Percentiles rank a stretch among this genome's conserved stretches.
Conservation (phyloP, 192 early-diverging fungal genomes). For the Phycomyces blakesleeanus region DNA sequence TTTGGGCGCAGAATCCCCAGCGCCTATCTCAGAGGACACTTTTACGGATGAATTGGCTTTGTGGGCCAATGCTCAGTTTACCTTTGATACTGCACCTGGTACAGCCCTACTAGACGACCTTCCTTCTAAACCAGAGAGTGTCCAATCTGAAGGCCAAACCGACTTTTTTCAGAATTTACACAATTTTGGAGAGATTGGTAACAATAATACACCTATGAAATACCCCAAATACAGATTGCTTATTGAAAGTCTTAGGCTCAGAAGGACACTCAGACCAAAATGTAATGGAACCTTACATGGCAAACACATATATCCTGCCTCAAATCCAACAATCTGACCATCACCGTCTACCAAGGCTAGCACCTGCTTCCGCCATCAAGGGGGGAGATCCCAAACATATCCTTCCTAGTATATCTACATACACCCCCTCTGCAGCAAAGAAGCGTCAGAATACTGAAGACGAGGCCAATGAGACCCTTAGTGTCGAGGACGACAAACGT, state of each 20-base stretch:
- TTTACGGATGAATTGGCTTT: constrained; percentile 63
- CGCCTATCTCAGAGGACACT: constrained; percentile 54
- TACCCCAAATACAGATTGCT: not conserved
- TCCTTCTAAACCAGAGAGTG: not conserved
- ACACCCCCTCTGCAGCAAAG: not conserved
- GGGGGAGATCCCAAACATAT: no score
- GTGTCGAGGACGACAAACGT: constrained; percentile 82
- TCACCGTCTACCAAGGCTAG: constrained; percentile 17
- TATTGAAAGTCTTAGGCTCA: not conserved
- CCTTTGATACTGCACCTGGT: constrained; percentile 55
- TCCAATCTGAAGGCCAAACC: not conserved
- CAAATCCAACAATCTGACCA: not conserved
- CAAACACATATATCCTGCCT: not conserved
- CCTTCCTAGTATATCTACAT: no score
- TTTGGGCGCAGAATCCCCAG: constrained; percentile 26
- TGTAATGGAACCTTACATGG: not conserved
- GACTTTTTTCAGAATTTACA: not conserved
- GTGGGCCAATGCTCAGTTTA: constrained; percentile 75
- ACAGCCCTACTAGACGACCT: constrained; percentile 37
- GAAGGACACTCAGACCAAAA: no score
- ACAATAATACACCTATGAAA: not conserved
- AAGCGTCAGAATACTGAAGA: constrained; percentile 1
- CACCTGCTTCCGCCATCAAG: constrained; percentile 6
- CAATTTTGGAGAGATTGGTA: not conserved
- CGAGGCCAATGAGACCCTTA: constrained; percentile 6